A percentile compares a stretch with the other conserved stretches of the same genome.
Evolutionary conservation across 345 rosid genomes (phyloP).

Genomic region (Heritiera fomes): DNA sequence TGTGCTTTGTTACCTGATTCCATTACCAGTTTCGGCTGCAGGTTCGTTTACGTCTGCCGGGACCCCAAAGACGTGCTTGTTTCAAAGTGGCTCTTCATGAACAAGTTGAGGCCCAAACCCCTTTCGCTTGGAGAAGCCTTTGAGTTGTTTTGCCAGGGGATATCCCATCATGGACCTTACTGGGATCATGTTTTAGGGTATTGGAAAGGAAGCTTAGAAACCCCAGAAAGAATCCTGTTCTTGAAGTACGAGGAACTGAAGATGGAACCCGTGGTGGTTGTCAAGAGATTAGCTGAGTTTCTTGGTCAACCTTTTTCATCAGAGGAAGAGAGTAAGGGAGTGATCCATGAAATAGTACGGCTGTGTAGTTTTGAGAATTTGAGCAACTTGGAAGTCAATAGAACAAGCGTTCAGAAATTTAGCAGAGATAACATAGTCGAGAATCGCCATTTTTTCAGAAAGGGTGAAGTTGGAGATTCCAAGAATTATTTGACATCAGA

Average conservation of each 20-base stretch:
- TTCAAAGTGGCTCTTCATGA: slow-evolving; percentile 32
- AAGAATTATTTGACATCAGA: slow-evolving; percentile 26
- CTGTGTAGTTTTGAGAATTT: slow-evolving; percentile 39
- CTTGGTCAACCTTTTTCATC: slow-evolving; percentile 15
- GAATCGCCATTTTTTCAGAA: slow-evolving; percentile 29
- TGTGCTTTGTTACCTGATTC: slow-evolving; percentile 19
- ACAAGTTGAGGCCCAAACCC: slow-evolving; percentile 10
- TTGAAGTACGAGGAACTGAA: slow-evolving; percentile 37
- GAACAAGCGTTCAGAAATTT: slow-evolving; percentile 16
- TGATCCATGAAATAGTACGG: slow-evolving; percentile 24
- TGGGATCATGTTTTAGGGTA: slow-evolving; percentile 24
- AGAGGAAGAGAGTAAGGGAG: slow-evolving; percentile 28
- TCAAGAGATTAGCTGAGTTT: slow-evolving; percentile 32
- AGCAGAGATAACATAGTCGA: background rate
- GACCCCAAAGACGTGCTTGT: slow-evolving; percentile 33
- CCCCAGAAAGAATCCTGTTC: background rate
- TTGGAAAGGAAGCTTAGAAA: slow-evolving; percentile 13
- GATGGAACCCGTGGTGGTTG: slow-evolving; percentile 21
- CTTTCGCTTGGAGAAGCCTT: slow-evolving; percentile 16
- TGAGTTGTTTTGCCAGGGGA: slow-evolving; percentile 6
- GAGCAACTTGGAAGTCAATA: slow-evolving; percentile 39
- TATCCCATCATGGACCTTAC: slow-evolving; percentile 14
- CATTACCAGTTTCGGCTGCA: slow-evolving; percentile 17
- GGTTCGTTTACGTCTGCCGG: slow-evolving; percentile 32
- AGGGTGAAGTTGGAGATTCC: slow-evolving; percentile 39